Conservation (phyloP, 495 filamentous ascomycete genomes). For the Xeromyces bisporus region DNA sequence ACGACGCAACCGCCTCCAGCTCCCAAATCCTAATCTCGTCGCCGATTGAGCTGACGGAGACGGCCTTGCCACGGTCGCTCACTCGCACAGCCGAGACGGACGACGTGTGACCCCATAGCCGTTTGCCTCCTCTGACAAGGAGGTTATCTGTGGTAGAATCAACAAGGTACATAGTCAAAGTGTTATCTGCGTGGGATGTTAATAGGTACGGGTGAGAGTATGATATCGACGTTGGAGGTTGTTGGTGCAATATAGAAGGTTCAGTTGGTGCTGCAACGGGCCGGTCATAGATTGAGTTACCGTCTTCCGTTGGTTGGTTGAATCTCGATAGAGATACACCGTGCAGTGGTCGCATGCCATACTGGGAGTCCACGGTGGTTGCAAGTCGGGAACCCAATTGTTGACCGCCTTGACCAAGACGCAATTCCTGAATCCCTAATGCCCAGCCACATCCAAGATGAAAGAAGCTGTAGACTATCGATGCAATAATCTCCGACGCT, state of each 20-base stretch:
- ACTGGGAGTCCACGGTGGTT: conserved; percentile 28
- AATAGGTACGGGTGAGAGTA: conserved; percentile 89
- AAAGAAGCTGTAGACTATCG: conserved; percentile 60
- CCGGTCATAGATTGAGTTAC: neutral
- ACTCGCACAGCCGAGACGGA: conserved; percentile 77
- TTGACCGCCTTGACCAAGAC: conserved; percentile 36
- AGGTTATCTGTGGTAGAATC: conserved; percentile 51
- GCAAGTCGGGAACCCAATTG: conserved; percentile 40
- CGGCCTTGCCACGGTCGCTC: conserved; percentile 71
- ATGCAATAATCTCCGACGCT: conserved; percentile 45
- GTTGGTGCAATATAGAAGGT: conserved; percentile 23
- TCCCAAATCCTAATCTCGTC: conserved; percentile 91
- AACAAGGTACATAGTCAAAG: conserved; percentile 71
- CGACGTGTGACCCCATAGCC: conserved; percentile 89
- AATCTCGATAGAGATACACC: conserved; percentile 19
- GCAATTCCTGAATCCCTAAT: conserved; percentile 76
- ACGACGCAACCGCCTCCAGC: conserved; percentile 54
- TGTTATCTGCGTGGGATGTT: conserved; percentile 80
- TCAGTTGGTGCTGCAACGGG: conserved; percentile 1
- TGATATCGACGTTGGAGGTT: conserved; percentile 53
- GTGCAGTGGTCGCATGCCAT: conserved; percentile 20
- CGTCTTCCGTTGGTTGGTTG: conserved; percentile 8
- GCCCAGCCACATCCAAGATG: conserved; percentile 58
- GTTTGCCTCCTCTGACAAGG: conserved; percentile 53
- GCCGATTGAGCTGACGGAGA: conserved; percentile 67